Conservation (phyloP, 2,329 filamentous ascomycete genomes). For the Paecilomyces fulvus region DNA sequence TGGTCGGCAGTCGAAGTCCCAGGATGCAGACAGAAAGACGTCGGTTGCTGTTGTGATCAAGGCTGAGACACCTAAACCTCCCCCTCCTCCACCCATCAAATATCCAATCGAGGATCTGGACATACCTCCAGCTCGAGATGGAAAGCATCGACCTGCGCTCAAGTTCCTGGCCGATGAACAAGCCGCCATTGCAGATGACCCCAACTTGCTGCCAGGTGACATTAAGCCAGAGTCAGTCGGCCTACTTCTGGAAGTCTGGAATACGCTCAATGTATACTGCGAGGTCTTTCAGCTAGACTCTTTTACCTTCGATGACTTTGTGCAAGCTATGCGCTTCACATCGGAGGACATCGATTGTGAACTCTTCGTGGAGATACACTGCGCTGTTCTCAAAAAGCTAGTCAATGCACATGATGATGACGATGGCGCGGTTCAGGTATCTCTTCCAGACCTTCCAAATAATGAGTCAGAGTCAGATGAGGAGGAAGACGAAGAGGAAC, state of each 20-base stretch:
- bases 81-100: constrained; percentile 69
- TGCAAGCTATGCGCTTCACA: constrained; percentile 74
- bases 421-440: constrained; percentile 70
- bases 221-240: constrained; percentile 82
- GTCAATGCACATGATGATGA: constrained; percentile 63
- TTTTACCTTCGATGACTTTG: constrained; percentile 94
- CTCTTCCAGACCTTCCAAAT: constrained; percentile 64
- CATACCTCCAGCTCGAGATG: constrained; percentile 58
- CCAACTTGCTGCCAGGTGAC: constrained; percentile 33
- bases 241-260: constrained; percentile 81
- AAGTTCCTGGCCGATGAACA: constrained; percentile 67
- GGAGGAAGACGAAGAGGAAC: constrained; percentile 48
- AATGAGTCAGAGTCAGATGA: constrained; percentile 59
- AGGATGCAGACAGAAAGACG: constrained; percentile 25
- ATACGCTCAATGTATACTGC: constrained; percentile 96
- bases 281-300: constrained; percentile 91
- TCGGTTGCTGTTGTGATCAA: constrained; percentile 33
- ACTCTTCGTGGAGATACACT: constrained; percentile 83
- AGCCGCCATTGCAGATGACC: constrained; percentile 42
- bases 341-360: constrained; percentile 69
- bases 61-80: constrained; percentile 46
- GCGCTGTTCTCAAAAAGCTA: constrained; percentile 77
- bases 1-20: constrained; percentile 21
- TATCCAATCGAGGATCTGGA: constrained; percentile 95
- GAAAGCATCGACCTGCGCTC: constrained; percentile 60